These are phyloP conservation scores for Arthrobotrys iridis DNA, from an alignment of 2,329 filamentous ascomycete genomes.

Conservation along the genomic window DNA sequence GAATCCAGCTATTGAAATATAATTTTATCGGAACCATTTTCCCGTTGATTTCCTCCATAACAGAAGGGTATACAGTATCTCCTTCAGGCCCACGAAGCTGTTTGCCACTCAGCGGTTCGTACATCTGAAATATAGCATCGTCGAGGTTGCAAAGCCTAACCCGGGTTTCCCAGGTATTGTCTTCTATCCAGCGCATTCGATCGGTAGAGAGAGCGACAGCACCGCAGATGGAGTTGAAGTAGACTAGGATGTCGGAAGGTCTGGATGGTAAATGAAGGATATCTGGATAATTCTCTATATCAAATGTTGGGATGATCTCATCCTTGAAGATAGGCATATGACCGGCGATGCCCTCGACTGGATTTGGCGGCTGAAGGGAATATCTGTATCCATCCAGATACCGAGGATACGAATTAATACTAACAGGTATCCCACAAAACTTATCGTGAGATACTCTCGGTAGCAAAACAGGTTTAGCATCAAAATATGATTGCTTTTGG, in stretches of 20 bases:
- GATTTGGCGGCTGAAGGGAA: neutral
- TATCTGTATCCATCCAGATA: neutral
- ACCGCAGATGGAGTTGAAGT: conserved; percentile 35
- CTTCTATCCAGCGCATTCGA: conserved; percentile 5
- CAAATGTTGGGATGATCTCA: conserved; percentile 22
- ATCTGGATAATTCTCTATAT: conserved; percentile 16
- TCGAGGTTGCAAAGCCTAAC: conserved; percentile 11
- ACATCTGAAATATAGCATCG: conserved; percentile 42
- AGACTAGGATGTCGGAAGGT: conserved; percentile 15
- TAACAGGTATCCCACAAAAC: neutral
- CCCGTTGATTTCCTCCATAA: neutral
- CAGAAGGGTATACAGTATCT: neutral
- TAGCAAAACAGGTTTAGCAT: neutral
- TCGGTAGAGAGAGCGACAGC: neutral
- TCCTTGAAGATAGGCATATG: conserved; percentile 11
- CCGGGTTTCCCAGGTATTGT: neutral
- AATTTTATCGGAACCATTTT: neutral
- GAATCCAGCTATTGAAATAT: neutral
- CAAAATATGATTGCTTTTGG: conserved; percentile 10
- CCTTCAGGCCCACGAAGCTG: neutral
- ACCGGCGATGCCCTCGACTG: neutral
- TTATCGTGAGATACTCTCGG: neutral
- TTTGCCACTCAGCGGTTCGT: conserved; percentile 13
- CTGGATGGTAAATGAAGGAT: conserved; percentile 12
- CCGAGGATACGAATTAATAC: neutral